Percentiles rank a stretch among this genome's conserved stretches.
Evolutionary conservation across 306 rosid genomes (phyloP).

Genomic region (Vicia sativa): DNA sequence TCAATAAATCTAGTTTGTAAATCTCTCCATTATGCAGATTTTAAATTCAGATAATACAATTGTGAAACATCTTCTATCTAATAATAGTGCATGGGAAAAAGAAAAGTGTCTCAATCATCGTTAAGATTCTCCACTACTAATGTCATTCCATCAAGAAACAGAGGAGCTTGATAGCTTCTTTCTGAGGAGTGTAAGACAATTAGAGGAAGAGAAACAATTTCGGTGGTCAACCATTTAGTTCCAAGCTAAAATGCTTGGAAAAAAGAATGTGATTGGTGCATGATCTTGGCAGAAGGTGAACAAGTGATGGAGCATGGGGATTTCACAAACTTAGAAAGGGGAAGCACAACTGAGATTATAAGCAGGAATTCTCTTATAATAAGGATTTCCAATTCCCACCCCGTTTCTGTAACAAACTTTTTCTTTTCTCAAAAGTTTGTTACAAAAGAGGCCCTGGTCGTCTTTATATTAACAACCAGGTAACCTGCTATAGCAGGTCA

Average conservation of each 20-base stretch:
- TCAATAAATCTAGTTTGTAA: neutral
- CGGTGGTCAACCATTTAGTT: neutral
- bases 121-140: neutral
- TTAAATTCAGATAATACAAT: neutral
- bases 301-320: neutral
- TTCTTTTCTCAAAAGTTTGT: too few relatives aligned
- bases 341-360: neutral
- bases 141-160: neutral
- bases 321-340: neutral
- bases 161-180: neutral
- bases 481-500: too few relatives aligned
- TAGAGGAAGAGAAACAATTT: constrained; percentile 1
- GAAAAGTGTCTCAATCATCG: neutral
- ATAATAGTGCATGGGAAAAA: neutral
- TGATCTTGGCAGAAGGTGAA: neutral
- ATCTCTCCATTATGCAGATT: neutral
- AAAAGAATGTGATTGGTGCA: neutral
- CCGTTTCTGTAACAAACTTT: neutral
- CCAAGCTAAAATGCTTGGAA: neutral
- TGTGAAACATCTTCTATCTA: neutral
- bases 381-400: neutral
- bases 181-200: neutral
- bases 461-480: too few relatives aligned
- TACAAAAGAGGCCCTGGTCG: too few relatives aligned
- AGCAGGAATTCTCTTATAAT: neutral